phyloP scores from a whole-genome alignment of 345 rosid genomes.

The Eutrema heterophyllum region DNA sequence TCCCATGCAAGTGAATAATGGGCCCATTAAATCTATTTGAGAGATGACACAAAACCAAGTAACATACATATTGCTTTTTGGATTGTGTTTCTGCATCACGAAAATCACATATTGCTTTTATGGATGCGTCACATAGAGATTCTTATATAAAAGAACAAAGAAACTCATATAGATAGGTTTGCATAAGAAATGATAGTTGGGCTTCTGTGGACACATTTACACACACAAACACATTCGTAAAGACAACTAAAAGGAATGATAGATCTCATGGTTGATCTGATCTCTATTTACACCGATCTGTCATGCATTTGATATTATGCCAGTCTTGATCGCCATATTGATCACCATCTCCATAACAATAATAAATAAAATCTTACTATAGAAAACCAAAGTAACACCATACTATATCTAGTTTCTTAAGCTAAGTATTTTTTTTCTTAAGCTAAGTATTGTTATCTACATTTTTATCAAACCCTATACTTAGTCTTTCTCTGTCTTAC shows the following conservation, averaged over 20 bases:
- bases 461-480: constrained; percentile 8
- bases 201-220: too few species aligned
- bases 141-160: neutral
- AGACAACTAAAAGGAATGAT: neutral
- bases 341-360: neutral
- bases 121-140: neutral
- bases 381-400: neutral
- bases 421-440: too few species aligned
- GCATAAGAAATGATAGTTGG: too few species aligned
- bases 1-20: too few species aligned
- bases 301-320: neutral
- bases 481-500: neutral
- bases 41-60: too few species aligned
- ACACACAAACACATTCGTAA: neutral
- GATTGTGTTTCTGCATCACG: too few species aligned
- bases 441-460: constrained; percentile 4
- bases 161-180: neutral
- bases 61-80: too few species aligned
- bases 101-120: too few species aligned
- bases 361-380: neutral
- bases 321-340: neutral
- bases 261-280: constrained; percentile 1
- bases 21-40: too few species aligned
- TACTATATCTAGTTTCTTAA: neutral
- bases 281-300: neutral